Evolutionary conservation across 2,329 filamentous ascomycete genomes (phyloP).

Genomic region (Aspergillus vadensis): DNA sequence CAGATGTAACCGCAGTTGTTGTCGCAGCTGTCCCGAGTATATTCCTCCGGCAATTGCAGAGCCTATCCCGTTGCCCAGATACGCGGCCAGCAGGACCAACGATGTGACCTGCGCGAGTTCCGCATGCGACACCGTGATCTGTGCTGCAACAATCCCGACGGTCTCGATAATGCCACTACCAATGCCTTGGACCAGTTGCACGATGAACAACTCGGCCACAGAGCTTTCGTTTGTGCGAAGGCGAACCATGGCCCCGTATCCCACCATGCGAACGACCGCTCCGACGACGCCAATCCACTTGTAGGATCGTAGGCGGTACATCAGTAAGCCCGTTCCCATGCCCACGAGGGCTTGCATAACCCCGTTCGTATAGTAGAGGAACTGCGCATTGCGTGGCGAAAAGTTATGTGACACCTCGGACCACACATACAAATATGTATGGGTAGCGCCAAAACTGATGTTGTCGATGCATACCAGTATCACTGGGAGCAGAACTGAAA

Average conservation of each 20-base stretch:
- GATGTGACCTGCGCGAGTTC: slow-evolving; percentile 54
- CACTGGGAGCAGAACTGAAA: slow-evolving; percentile 47
- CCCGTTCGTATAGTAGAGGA: slow-evolving; percentile 43
- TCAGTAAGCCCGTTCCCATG: slow-evolving; percentile 45
- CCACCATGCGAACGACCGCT: slow-evolving; percentile 47
- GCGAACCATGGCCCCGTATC: slow-evolving; percentile 56
- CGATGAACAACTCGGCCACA: slow-evolving; percentile 49
- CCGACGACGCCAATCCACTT: slow-evolving; percentile 51
- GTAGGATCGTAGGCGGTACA: slow-evolving; percentile 48
- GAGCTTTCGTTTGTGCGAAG: slow-evolving; percentile 49
- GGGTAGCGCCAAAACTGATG: slow-evolving; percentile 48
- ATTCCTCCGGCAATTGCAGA: slow-evolving; percentile 52
- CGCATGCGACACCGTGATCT: slow-evolving; percentile 49
- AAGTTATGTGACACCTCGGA: slow-evolving; percentile 47
- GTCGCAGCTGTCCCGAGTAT: slow-evolving; percentile 51
- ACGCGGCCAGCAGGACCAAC: slow-evolving; percentile 47
- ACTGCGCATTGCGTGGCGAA: slow-evolving; percentile 46
- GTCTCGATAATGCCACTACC: slow-evolving; percentile 52
- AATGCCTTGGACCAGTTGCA: slow-evolving; percentile 53
- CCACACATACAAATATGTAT: slow-evolving; percentile 55
- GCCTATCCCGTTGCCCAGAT: slow-evolving; percentile 40
- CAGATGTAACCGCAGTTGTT: slow-evolving; percentile 40
- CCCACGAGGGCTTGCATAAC: slow-evolving; percentile 49
- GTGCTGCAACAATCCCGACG: slow-evolving; percentile 47
- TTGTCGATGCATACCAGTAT: slow-evolving; percentile 47